Percentiles rank a stretch among this genome's conserved stretches.
These are phyloP conservation scores for Tuber calosporum DNA, from an alignment of 495 filamentous ascomycete species.

Conservation along the genomic window DNA sequence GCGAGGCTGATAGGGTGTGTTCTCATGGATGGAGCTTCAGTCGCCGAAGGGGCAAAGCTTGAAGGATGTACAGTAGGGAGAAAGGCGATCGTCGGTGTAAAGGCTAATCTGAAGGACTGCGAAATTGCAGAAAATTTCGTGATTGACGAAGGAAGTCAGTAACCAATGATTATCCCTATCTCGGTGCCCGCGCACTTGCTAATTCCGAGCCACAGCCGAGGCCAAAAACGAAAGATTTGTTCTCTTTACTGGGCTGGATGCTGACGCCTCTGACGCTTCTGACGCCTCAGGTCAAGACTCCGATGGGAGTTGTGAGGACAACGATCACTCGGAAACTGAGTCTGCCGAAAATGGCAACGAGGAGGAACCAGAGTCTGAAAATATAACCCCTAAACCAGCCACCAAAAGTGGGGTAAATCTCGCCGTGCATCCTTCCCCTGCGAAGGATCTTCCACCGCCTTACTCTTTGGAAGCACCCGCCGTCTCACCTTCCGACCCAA, in stretches of 20 bases:
- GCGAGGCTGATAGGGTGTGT: slow-evolving; percentile 75
- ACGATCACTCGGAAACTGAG: slow-evolving; percentile 31
- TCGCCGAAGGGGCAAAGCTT: slow-evolving; percentile 67
- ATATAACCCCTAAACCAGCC: not conserved
- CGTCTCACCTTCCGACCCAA: not conserved
- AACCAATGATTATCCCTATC: not conserved
- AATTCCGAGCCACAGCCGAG: slow-evolving; percentile 50
- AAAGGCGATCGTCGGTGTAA: slow-evolving; percentile 65
- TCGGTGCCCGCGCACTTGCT: not conserved
- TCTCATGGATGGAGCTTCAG: slow-evolving; percentile 80
- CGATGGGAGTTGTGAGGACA: slow-evolving; percentile 24
- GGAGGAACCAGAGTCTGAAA: slow-evolving; percentile 8
- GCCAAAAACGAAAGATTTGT: slow-evolving; percentile 82
- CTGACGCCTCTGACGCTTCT: slow-evolving; percentile 50
- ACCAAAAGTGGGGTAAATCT: not conserved
- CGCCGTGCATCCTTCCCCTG: not conserved
- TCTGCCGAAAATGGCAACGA: slow-evolving; percentile 13
- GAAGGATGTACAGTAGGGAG: slow-evolving; percentile 77
- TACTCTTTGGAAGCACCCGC: not conserved
- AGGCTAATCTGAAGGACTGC: slow-evolving; percentile 70
- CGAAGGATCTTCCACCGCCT: not conserved
- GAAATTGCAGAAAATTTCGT: slow-evolving; percentile 80
- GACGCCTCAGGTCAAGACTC: slow-evolving; percentile 28
- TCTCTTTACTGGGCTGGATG: slow-evolving; percentile 62
- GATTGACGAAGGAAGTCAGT: slow-evolving; percentile 71